A percentile compares a stretch with the other conserved stretches of the same genome.
phyloP scores from a whole-genome alignment of 2,329 filamentous ascomycete species.

The Pestalotiopsis sp. region DNA sequence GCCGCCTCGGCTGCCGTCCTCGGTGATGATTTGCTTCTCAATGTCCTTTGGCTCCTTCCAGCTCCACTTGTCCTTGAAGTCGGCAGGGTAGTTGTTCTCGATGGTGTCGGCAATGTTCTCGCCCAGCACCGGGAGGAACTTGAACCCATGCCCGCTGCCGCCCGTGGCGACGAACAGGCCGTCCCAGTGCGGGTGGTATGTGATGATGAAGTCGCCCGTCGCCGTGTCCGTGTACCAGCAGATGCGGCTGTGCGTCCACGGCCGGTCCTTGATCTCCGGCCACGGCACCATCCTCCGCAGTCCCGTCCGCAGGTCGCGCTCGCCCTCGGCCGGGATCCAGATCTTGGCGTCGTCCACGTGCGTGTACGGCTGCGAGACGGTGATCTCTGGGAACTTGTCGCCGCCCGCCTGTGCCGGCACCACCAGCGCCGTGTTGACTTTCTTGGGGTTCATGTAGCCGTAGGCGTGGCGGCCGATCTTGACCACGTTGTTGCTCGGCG shows the following conservation, averaged over 20 bases:
- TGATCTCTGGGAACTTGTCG: constrained; percentile 8
- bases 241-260: constrained; percentile 62
- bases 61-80: constrained; percentile 58
- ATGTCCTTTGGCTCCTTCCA: constrained; percentile 60
- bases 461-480: constrained; percentile 71
- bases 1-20: constrained; percentile 55
- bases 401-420: constrained; percentile 12
- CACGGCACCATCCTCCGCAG: constrained; percentile 62
- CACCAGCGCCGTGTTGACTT: constrained; percentile 26
- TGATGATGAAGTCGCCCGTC: constrained; percentile 69
- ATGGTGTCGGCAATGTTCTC: constrained; percentile 61
- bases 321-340: constrained; percentile 59
- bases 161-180: constrained; percentile 63
- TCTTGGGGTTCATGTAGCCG: constrained; percentile 61
- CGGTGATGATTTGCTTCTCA: constrained; percentile 42
- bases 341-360: constrained; percentile 48
- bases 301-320: constrained; percentile 59
- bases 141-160: constrained; percentile 67
- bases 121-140: constrained; percentile 68
- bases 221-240: constrained; percentile 80
- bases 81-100: constrained; percentile 41
- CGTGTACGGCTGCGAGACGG: constrained; percentile 43
- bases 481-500: constrained; percentile 60
- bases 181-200: constrained; percentile 63
- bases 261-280: constrained; percentile 53